phyloP scores from a whole-genome alignment of 345 rosid species.

The Citrus reticulata region DNA sequence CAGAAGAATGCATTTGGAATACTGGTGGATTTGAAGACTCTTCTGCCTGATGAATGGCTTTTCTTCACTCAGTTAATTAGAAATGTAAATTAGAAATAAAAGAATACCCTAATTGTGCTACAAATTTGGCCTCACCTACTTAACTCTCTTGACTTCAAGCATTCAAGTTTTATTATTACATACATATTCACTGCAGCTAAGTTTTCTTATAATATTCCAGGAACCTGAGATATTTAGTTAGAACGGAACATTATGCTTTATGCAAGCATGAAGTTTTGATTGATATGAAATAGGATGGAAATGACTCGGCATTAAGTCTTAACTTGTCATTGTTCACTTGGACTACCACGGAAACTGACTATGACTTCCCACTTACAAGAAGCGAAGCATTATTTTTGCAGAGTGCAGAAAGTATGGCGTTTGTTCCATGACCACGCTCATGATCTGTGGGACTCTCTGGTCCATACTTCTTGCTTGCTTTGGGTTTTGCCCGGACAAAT shows the following conservation, averaged over 20 bases:
- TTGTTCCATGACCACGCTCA: background rate
- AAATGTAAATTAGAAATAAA: background rate
- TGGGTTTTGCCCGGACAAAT: background rate
- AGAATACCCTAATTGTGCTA: background rate
- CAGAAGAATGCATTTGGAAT: background rate
- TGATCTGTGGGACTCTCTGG: background rate
- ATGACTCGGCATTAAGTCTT: background rate
- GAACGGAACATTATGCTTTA: background rate
- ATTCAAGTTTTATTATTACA: background rate
- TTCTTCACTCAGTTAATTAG: background rate
- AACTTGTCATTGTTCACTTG: background rate
- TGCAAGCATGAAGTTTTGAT: background rate
- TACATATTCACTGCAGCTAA: background rate
- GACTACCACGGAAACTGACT: background rate
- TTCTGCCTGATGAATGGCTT: background rate
- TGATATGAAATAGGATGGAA: background rate
- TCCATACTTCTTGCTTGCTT: background rate
- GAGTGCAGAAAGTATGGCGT: background rate
- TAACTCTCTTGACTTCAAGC: background rate
- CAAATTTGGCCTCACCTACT: background rate
- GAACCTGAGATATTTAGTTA: background rate
- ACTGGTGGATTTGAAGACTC: background rate
- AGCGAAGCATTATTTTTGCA: too few species aligned
- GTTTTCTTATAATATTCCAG: background rate
- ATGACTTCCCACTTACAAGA: accelerated